phyloP scores from a whole-genome alignment of 306 rosid genomes.

The Phaseolus lunatus region DNA sequence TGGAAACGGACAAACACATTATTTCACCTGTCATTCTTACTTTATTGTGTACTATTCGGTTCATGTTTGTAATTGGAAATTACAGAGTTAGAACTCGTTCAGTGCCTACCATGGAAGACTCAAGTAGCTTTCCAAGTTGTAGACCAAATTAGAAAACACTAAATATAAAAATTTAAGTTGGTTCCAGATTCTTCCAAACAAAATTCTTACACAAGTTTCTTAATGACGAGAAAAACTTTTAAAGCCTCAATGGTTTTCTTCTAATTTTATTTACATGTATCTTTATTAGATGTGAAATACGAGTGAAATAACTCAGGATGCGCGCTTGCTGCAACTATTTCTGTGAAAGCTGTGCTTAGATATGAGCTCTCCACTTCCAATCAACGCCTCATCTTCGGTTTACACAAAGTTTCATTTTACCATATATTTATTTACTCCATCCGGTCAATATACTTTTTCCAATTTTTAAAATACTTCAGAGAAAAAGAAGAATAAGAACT shows the following conservation, averaged over 20 bases:
- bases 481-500: not conserved
- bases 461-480: not conserved
- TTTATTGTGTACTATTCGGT: not conserved
- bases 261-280: not conserved
- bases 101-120: not conserved
- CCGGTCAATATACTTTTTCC: not conserved
- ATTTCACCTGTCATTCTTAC: slow-evolving; percentile 33
- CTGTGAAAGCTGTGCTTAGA: not conserved
- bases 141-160: not conserved
- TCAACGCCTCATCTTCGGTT: not conserved
- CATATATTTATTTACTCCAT: not conserved
- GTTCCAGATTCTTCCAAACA: not conserved
- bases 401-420: not conserved
- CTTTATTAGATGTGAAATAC: not conserved
- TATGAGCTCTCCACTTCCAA: not conserved
- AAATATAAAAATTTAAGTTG: not conserved
- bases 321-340: not conserved
- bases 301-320: no score
- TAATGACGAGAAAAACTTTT: not conserved
- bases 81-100: not conserved
- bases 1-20: slow-evolving; percentile 42
- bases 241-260: not conserved
- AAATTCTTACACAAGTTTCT: not conserved
- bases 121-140: not conserved
- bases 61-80: not conserved